A percentile compares a stretch with the other conserved stretches of the same genome.
Conservation (phyloP, 768 basidiomycete genomes). For the Lactarius pseudohatsudake region DNA sequence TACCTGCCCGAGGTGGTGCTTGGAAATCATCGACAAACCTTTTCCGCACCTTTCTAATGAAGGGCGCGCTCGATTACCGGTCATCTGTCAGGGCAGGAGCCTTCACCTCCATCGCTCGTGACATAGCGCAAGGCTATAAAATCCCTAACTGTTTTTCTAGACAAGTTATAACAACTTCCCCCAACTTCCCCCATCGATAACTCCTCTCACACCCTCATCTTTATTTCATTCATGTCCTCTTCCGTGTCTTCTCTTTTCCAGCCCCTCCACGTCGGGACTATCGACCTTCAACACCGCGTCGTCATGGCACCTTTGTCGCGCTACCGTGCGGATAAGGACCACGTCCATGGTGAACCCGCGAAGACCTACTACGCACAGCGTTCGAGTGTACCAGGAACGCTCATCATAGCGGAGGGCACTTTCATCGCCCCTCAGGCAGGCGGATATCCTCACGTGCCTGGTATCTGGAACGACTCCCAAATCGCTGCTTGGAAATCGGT, state of each 20-base stretch:
- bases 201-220: neutral
- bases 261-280: conserved; percentile 45
- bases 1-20: no score
- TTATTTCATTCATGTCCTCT: conserved; percentile 7
- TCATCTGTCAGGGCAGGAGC: no score
- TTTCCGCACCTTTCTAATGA: no score
- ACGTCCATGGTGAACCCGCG: conserved; percentile 41
- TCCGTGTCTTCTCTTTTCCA: conserved; percentile 41
- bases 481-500: conserved; percentile 51
- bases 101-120: neutral
- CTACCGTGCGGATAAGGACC: conserved; percentile 38
- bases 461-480: conserved; percentile 65
- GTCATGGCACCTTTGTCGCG: conserved; percentile 57
- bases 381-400: conserved; percentile 46
- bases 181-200: neutral
- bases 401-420: conserved; percentile 59
- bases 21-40: no score
- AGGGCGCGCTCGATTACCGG: no score
- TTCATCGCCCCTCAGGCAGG: conserved; percentile 51
- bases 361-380: conserved; percentile 53
- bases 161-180: neutral
- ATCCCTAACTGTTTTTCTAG: neutral
- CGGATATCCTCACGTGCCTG: conserved; percentile 57
- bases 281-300: conserved; percentile 48
- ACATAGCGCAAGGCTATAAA: neutral